These are phyloP conservation scores for Bipolaris victoriae DNA, from an alignment of 2,329 filamentous ascomycete species.

Conservation along the genomic window DNA sequence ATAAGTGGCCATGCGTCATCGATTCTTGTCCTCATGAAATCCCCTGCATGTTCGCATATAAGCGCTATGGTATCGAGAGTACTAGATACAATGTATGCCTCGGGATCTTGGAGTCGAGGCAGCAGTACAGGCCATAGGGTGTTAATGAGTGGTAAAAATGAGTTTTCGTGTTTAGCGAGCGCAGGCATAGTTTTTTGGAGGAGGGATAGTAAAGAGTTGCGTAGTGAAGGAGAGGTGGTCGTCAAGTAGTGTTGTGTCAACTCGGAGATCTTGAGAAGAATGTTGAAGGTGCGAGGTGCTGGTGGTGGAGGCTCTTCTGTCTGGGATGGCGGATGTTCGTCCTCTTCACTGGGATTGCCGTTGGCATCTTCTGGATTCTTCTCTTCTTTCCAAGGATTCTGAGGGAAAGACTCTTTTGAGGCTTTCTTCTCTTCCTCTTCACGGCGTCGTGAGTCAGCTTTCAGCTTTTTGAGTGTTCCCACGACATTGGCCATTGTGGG, in stretches of 20 bases:
- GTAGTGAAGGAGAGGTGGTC: slow-evolving; percentile 78
- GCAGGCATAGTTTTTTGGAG: slow-evolving; percentile 74
- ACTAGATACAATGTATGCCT: slow-evolving; percentile 71
- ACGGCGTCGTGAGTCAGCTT: slow-evolving; percentile 34
- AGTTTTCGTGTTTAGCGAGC: slow-evolving; percentile 77
- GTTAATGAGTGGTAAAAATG: slow-evolving; percentile 88
- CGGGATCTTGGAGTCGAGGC: slow-evolving; percentile 68
- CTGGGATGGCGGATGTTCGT: slow-evolving; percentile 34
- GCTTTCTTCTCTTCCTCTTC: slow-evolving; percentile 34
- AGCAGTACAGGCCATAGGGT: slow-evolving; percentile 86
- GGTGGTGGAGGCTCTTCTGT: slow-evolving; percentile 63
- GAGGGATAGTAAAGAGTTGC: slow-evolving; percentile 78
- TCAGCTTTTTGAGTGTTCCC: slow-evolving; percentile 44
- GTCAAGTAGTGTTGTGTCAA: slow-evolving; percentile 91
- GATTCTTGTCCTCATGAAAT: slow-evolving; percentile 80
- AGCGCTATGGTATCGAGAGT: slow-evolving; percentile 71
- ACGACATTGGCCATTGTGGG: slow-evolving; percentile 29
- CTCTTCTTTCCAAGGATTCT: slow-evolving; percentile 44
- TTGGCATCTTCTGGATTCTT: slow-evolving; percentile 39
- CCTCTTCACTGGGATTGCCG: slow-evolving; percentile 43
- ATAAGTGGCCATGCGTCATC: slow-evolving; percentile 72
- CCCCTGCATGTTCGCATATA: slow-evolving; percentile 75
- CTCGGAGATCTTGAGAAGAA: slow-evolving; percentile 79
- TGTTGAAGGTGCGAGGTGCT: slow-evolving; percentile 75
- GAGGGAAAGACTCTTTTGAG: slow-evolving; percentile 32